Evolutionary conservation across 139 green algal genomes (phyloP).

Genomic region (Chlamydomonas incerta): DNA sequence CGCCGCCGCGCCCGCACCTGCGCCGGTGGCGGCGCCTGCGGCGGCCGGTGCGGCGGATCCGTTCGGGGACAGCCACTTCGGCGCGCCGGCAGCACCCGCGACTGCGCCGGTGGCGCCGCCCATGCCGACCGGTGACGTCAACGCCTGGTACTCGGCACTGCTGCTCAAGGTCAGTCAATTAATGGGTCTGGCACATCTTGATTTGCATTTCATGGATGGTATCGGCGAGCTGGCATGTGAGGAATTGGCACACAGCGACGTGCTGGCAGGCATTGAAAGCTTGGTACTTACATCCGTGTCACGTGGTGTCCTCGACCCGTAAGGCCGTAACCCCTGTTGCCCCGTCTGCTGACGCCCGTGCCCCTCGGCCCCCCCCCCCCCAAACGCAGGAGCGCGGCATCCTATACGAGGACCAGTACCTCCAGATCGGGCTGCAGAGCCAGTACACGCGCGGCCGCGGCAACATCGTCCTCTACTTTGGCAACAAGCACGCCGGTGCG

Average conservation of each 20-base stretch:
- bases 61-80: slow-evolving; percentile 25
- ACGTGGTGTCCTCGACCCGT: too few relatives aligned
- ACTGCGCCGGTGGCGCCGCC: slow-evolving; percentile 36
- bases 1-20: not conserved
- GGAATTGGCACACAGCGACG: too few relatives aligned
- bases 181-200: too few relatives aligned
- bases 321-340: too few relatives aligned
- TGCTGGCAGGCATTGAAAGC: too few relatives aligned
- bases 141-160: slow-evolving; percentile 54
- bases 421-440: slow-evolving; percentile 93
- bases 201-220: too few relatives aligned
- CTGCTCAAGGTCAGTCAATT: slow-evolving; percentile 46
- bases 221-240: too few relatives aligned
- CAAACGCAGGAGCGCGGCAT: slow-evolving; percentile 74
- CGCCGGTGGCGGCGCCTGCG: not conserved
- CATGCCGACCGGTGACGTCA: slow-evolving; percentile 50
- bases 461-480: slow-evolving; percentile 85
- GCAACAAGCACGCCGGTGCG: slow-evolving; percentile 85
- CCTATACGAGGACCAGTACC: slow-evolving; percentile 94
- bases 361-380: not conserved
- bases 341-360: too few relatives aligned
- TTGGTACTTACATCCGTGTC: too few relatives aligned
- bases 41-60: not conserved
- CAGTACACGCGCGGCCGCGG: slow-evolving; percentile 67
- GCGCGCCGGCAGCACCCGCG: not conserved